Evolutionary conservation across 2,329 filamentous ascomycete genomes (phyloP).

Genomic region (Purpureocillium takamizusanense): DNA sequence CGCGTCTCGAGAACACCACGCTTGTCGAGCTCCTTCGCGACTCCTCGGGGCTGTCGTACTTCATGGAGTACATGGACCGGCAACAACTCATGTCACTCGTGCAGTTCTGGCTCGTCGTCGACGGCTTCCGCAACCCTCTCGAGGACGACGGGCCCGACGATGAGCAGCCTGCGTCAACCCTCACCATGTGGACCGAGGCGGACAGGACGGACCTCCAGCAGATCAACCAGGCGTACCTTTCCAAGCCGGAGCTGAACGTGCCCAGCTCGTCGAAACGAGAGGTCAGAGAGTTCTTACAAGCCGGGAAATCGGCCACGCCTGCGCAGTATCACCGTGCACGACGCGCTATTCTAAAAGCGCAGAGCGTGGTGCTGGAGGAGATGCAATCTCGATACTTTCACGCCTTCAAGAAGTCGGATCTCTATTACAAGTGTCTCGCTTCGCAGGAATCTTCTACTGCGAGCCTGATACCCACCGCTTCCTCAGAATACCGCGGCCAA

Average conservation of each 20-base stretch:
- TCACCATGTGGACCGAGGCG: slow-evolving; percentile 68
- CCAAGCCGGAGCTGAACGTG: slow-evolving; percentile 72
- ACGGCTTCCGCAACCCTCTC: slow-evolving; percentile 88
- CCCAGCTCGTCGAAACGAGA: slow-evolving; percentile 57
- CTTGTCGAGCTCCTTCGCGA: slow-evolving; percentile 83
- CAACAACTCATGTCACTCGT: slow-evolving; percentile 79
- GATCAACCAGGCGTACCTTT: slow-evolving; percentile 84
- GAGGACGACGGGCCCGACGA: slow-evolving; percentile 66
- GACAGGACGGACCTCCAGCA: slow-evolving; percentile 83
- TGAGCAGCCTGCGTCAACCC: slow-evolving; percentile 49
- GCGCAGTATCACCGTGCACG: slow-evolving; percentile 78
- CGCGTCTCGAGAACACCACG: slow-evolving; percentile 63
- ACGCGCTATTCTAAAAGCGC: slow-evolving; percentile 69
- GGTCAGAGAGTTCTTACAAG: slow-evolving; percentile 70
- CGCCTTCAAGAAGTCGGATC: slow-evolving; percentile 81
- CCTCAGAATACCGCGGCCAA: slow-evolving; percentile 1
- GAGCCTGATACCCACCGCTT: slow-evolving; percentile 9
- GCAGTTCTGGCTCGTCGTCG: slow-evolving; percentile 97
- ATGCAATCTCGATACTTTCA: slow-evolving; percentile 76
- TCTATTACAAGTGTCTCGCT: slow-evolving; percentile 93
- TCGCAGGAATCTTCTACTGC: slow-evolving; percentile 62
- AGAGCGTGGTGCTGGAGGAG: slow-evolving; percentile 74
- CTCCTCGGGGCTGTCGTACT: slow-evolving; percentile 86
- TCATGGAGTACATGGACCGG: slow-evolving; percentile 99
- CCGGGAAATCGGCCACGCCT: slow-evolving; percentile 66